Evolutionary conservation across 163 green algal genomes (phyloP).

Genomic region (Scenedesmus sp.): DNA sequence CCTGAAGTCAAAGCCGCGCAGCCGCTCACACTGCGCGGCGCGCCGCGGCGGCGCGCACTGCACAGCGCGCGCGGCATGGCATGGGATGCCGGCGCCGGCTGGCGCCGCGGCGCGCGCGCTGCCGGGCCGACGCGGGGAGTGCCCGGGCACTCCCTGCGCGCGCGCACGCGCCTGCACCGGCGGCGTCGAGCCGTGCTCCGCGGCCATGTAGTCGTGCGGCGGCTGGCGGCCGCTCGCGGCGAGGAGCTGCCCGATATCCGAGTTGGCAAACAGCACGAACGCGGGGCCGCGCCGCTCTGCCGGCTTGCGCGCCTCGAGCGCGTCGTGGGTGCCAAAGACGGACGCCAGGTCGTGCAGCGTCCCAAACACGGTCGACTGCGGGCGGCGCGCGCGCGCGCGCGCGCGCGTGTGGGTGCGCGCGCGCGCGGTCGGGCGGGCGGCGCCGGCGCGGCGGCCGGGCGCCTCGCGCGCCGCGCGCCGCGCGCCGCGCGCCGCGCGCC

Average conservation of each 20-base stretch:
- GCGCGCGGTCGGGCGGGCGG: no score
- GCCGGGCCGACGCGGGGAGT: not conserved
- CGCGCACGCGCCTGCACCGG: not conserved
- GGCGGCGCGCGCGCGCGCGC: no score
- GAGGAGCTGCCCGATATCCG: constrained; percentile 29
- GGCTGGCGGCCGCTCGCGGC: not conserved
- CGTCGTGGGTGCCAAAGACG: constrained; percentile 25
- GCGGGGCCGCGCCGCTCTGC: not conserved
- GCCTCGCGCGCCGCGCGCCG: no score
- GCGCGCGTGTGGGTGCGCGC: no score
- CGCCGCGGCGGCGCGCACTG: not conserved
- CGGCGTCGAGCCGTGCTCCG: not conserved
- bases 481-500: no score
- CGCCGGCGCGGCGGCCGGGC: no score
- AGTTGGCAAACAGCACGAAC: constrained; percentile 42
- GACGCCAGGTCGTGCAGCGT: constrained; percentile 32
- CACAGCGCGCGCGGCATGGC: not conserved
- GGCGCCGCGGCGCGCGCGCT: not conserved
- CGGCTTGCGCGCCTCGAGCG: constrained; percentile 28
- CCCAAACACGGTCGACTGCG: constrained; percentile 37
- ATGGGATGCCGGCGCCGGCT: not conserved
- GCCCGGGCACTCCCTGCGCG: not conserved
- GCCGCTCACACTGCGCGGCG: constrained; percentile 12
- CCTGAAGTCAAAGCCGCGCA: constrained; percentile 20
- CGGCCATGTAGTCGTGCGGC: constrained; percentile 25